Conservation (phyloP, 2,329 filamentous ascomycete genomes). For the Calonectria naviculata region DNA sequence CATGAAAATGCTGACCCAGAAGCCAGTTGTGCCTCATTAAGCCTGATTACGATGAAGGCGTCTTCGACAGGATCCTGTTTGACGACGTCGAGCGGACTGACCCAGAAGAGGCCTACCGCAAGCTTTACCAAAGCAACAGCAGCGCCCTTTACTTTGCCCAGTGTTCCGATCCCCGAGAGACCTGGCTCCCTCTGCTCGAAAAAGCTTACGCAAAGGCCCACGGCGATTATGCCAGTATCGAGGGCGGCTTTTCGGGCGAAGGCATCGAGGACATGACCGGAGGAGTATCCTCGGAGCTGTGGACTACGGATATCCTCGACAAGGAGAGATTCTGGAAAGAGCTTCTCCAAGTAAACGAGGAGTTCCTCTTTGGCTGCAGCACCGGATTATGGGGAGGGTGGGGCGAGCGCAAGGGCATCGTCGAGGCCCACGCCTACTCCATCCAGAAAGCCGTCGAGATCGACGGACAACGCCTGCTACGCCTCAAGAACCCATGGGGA, state of each 20-base stretch:
- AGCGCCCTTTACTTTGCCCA: slow-evolving; percentile 82
- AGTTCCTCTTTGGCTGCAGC: slow-evolving; percentile 76
- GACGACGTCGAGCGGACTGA: slow-evolving; percentile 59
- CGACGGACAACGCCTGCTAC: slow-evolving; percentile 70
- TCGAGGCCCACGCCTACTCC: slow-evolving; percentile 70
- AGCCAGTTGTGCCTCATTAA: slow-evolving; percentile 63
- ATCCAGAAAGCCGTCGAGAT: slow-evolving; percentile 69
- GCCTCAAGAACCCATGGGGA: slow-evolving; percentile 83
- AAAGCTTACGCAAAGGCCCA: slow-evolving; percentile 87
- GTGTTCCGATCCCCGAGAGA: slow-evolving; percentile 80
- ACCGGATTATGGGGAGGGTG: slow-evolving; percentile 54
- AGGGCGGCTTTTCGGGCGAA: slow-evolving; percentile 75
- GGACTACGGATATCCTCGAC: slow-evolving; percentile 76
- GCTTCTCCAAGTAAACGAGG: slow-evolving; percentile 80
- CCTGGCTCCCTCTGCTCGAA: slow-evolving; percentile 82
- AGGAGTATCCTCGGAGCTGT: slow-evolving; percentile 74
- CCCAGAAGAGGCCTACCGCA: slow-evolving; percentile 71
- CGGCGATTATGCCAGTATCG: slow-evolving; percentile 80
- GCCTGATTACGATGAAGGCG: slow-evolving; percentile 70
- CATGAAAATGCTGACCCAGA: no score
- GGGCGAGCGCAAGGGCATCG: slow-evolving; percentile 64
- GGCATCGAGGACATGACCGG: slow-evolving; percentile 71
- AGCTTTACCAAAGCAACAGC: slow-evolving; percentile 79
- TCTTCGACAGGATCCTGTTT: slow-evolving; percentile 58
- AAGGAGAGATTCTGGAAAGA: slow-evolving; percentile 79